Percentiles rank a stretch among this genome's conserved stretches.
Conservation (phyloP, 2,329 filamentous ascomycete genomes). For the Ascocoryne sarcoides region DNA sequence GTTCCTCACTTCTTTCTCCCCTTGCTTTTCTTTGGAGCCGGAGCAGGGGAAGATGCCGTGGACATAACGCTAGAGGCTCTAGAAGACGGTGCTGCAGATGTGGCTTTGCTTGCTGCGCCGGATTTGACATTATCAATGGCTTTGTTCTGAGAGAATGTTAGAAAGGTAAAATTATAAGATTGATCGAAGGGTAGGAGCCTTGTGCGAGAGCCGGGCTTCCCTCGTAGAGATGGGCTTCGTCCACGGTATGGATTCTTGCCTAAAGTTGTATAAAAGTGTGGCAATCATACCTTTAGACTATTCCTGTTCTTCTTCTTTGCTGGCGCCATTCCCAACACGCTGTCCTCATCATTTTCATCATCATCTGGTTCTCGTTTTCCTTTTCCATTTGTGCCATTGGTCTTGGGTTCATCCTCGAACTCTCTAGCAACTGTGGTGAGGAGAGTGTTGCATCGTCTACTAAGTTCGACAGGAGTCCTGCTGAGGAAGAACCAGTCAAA, state of each 20-base stretch:
- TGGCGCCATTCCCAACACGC: slow-evolving; percentile 70
- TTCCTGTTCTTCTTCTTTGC: slow-evolving; percentile 93
- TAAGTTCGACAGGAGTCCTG: slow-evolving; percentile 85
- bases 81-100: slow-evolving; percentile 63
- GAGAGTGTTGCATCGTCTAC: slow-evolving; percentile 84
- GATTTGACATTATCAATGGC: slow-evolving; percentile 81
- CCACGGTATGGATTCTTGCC: too few species aligned
- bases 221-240: too few species aligned
- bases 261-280: background rate
- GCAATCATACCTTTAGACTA: slow-evolving; percentile 54
- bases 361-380: slow-evolving; percentile 70
- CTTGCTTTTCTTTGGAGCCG: slow-evolving; percentile 33
- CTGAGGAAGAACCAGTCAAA: slow-evolving; percentile 99
- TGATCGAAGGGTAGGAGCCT: too few species aligned
- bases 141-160: slow-evolving; percentile 95
- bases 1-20: slow-evolving; percentile 44
- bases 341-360: slow-evolving; percentile 77
- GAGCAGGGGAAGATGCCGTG: slow-evolving; percentile 48
- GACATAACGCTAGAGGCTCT: slow-evolving; percentile 84
- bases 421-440: slow-evolving; percentile 92
- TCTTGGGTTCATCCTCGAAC: slow-evolving; percentile 59
- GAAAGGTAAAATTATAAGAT: too few species aligned
- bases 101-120: slow-evolving; percentile 58
- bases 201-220: too few species aligned
- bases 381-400: slow-evolving; percentile 54